Evolutionary conservation across 192 early-diverging fungal genomes (phyloP), one percentile per base, ranked within the genome.

Genomic region (Podila horticola): DNA sequence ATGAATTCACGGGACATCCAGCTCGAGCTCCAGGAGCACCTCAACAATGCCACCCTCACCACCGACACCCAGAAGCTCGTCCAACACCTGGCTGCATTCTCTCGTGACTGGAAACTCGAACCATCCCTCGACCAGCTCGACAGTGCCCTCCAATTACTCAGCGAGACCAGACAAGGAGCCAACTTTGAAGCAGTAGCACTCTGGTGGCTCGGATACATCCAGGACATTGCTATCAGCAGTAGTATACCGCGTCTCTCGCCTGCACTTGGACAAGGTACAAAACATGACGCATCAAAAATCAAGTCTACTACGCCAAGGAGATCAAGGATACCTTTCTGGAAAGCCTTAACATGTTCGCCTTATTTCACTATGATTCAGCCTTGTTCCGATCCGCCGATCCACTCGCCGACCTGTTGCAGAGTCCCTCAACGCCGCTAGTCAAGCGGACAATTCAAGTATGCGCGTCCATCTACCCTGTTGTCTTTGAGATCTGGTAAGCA

Each of bases 31-130:
- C 71, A 81, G 57, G 77, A 66, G n/a, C 71, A 81, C 60, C 62
- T 81, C 41, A 73, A 50, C 58, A 50, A 73, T 22, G 77, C 77
- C 26, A 69, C 19, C n/a, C 61, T 69, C 12, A 67, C 77, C 0
- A 26, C 65, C 33, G 51, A 36, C 26, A 31, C 50, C 9, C 36
- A 79, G 29, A 66, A 72, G 5, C 59, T 79, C 17, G 29, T 33
- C 29, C 64, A 59, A 11, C 77, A 81, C 67, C 71, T 81, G 20
- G 57, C 61, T 12, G 62, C 66, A 29, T 81, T 81, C 28, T 50
- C 77, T 50, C 71, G 77, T 20, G 77, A 72, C 28, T 81, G 77
- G 77, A 72, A 69, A 50, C 52, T 69, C 62, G 77, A 72, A 49
- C 77, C 77, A 5, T 64, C 66, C 10, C 58, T 81, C 5, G 66